Conservation (phyloP, 345 rosid genomes). For the Lumnitzera racemosa region DNA sequence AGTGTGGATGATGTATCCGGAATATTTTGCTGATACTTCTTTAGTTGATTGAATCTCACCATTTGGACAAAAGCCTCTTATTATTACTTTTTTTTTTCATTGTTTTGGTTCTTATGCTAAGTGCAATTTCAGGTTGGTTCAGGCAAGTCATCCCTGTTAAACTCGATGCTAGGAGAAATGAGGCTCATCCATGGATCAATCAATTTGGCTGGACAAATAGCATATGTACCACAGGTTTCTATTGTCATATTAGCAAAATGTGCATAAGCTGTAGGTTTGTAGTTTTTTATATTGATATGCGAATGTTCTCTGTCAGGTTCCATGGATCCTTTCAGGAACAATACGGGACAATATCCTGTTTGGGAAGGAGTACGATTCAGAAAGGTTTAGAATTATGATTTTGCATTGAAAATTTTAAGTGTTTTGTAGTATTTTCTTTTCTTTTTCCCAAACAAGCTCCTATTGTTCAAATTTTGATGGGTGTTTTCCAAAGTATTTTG, state of each 20-base stretch:
- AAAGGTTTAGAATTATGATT: conserved; percentile 36
- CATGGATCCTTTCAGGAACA: conserved; percentile 93
- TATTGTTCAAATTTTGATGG: not conserved
- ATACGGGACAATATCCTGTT: conserved; percentile 67
- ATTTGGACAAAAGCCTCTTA: not conserved
- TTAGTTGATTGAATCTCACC: not conserved
- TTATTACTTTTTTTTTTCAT: not conserved
- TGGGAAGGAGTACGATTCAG: conserved; percentile 51
- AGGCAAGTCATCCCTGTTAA: conserved; percentile 86
- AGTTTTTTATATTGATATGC: conserved; percentile 13
- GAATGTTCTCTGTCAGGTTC: conserved; percentile 43
- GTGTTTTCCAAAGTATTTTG: not conserved
- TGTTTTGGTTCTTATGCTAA: conserved; percentile 3
- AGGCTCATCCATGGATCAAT: conserved; percentile 55
- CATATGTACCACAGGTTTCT: conserved; percentile 88
- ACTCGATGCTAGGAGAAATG: conserved; percentile 69
- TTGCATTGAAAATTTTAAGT: not conserved
- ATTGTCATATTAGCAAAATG: conserved; percentile 6
- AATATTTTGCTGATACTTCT: not conserved
- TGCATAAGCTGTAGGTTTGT: conserved; percentile 8
- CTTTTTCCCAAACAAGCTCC: not conserved
- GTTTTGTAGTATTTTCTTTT: not conserved
- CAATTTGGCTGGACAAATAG: conserved; percentile 44
- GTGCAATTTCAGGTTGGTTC: conserved; percentile 70
- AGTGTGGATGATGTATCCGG: too few relatives aligned